phyloP scores from a whole-genome alignment of 306 rosid species.

The Ormosia emarginata region DNA sequence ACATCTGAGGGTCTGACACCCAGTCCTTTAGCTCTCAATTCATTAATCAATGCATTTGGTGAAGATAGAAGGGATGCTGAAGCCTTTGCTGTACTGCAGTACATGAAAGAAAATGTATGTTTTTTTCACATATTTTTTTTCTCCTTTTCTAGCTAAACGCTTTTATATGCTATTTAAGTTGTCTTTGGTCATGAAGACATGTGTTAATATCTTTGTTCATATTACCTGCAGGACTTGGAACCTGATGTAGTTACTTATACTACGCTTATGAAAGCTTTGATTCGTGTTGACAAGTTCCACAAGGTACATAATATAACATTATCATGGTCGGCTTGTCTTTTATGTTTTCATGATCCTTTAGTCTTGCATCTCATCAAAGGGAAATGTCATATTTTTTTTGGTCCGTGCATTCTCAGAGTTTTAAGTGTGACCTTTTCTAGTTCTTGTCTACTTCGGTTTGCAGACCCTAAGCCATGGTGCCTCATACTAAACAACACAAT shows the following conservation, averaged over 20 bases:
- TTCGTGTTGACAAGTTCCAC: conserved; percentile 70
- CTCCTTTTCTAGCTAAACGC: not conserved
- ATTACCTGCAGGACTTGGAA: conserved; percentile 61
- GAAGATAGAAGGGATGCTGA: conserved; percentile 90
- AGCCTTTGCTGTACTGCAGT: conserved; percentile 88
- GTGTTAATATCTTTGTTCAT: conserved; percentile 6
- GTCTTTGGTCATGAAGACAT: not conserved
- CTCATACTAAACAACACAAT: not conserved
- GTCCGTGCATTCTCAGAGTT: not conserved
- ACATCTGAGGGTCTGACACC: conserved; percentile 81
- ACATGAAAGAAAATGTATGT: conserved; percentile 83
- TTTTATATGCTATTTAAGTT: not conserved
- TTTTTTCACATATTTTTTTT: not conserved
- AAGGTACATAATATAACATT: conserved; percentile 46
- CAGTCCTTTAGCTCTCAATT: conserved; percentile 84
- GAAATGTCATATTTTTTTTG: not conserved
- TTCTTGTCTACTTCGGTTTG: not conserved
- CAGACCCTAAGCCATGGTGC: not conserved
- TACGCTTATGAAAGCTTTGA: conserved; percentile 89
- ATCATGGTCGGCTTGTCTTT: not conserved
- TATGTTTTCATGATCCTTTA: not conserved
- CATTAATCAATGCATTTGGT: conserved; percentile 82
- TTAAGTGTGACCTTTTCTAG: not conserved
- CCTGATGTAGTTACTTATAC: conserved; percentile 95
- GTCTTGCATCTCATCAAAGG: not conserved